Evolutionary conservation across 2,329 filamentous ascomycete genomes (phyloP), one percentile per base, ranked within the genome.

Genomic region (Sporothrix phasma): DNA sequence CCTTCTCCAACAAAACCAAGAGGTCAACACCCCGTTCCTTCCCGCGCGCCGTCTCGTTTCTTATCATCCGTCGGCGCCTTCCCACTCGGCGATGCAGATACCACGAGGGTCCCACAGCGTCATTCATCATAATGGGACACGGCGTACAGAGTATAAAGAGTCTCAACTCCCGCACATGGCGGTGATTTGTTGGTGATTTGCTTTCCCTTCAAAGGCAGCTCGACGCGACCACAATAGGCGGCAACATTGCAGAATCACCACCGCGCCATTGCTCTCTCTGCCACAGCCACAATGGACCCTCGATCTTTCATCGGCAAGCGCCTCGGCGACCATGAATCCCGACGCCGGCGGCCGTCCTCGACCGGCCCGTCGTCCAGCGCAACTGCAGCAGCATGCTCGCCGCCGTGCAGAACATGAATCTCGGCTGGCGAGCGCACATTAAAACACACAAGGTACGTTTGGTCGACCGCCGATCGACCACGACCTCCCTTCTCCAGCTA

Each of bases 371-470:
- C 47, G 76, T 90, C 26, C 78, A 82, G 63, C 76, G 80, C 58
- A 91, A 93, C 71, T 93, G 89, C 74, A 74, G 78, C 66, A 78
- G 83, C 41, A 92, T 94, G 88, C 81, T 91, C 6, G 77, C 84
- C 13, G 83, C 88, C 0, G 81, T 82, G 15, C 73, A 80, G 46
- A 75, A 76, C 59, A 75, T 92, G 15, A 78, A 80, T 0, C 78
- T 92, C 26, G 81, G 80, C 6, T 93, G 90, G 77, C 79, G 90
- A 65, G 86, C 88, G 1, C 90, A 94, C 73, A 84, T 93, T 66
- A 94, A 94, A 76, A 92, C 88, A 24, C 90, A 94, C 74, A 94
- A 94, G 78, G 88, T 87, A 17, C 8, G 49, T 37, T 3, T 29
- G 7, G 11, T 3, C 13, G 3, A 26, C n/a, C 29, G 7, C 22